Evolutionary conservation across 75 land plant species (phyloP), one percentile per base, ranked within the genome.

Genomic region (Gnetum montanum): DNA sequence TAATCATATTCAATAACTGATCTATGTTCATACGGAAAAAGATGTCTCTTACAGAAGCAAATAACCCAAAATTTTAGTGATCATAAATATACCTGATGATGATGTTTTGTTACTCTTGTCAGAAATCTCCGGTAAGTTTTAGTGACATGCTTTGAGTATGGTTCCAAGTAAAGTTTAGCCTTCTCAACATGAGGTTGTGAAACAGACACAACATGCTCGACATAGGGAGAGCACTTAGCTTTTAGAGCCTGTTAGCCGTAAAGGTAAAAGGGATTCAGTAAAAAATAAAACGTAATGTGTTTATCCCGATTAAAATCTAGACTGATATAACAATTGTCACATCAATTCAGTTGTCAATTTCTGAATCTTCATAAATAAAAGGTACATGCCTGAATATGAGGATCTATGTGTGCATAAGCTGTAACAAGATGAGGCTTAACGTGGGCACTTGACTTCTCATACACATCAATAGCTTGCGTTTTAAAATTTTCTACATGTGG

Each of bases 61-160:
- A n/a, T n/a, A n/a, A n/a, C n/a, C n/a, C n/a, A n/a, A n/a, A n/a
- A n/a, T n/a, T n/a, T n/a, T n/a, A n/a, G n/a, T n/a, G n/a, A n/a
- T n/a, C n/a, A n/a, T n/a, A n/a, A n/a, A n/a, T n/a, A 8, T 40
- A 82, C 86, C 86, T 83, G 72, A 23, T 60, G 60, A 55, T 83
- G 83, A 46, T 79, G 76, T 3, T 49, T 50, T 11, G 80, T 70
- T 26, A 73, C 76, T 31, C 74, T 62, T 49, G 76, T 51, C 1
- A 69, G 68, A 62, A 75, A 83, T 33, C 70, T 66, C 28, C 69
- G 56, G 50, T 67, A 79, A 26, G n/a, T 58, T 49, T 58, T 50
- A 59, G 68, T 62, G 13, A 40, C 70, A 12, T 65, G 38, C 22
- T 69, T 48, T 10, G 67, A 66, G 27, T 83, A 79, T n/a, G 87